Evolutionary conservation across 306 rosid genomes (phyloP), one percentile per base, ranked within the genome.

Genomic region (Medicago ruthenica): DNA sequence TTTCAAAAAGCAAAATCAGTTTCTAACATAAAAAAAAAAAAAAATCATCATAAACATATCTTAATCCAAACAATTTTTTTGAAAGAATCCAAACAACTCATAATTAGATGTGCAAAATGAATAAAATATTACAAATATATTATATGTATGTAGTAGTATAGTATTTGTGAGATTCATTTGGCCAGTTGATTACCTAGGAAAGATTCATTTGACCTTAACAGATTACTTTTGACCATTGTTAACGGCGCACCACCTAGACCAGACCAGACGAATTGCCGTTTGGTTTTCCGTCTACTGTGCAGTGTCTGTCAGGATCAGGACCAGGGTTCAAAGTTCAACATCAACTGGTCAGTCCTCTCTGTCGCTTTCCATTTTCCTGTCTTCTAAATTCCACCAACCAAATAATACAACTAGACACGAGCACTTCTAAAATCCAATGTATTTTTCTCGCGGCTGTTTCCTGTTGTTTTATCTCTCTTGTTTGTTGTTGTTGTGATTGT

Each of bases 251-350:
- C 50, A 53, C 12, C 14, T 54, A 72, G 40, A 71, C 65, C 21
- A 61, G 11, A 70, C n/a, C n/a, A 13, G 3, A 57, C n/a, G 37
- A 72, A 18, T 14, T 40, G 18, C 73, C 81, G 73, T 71, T 80
- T 75, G 22, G 55, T 31, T 66, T 34, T 8, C 55, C 65, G 55
- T 53, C 17, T 6, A 7, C 47, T 2, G 4, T 4, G 34, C 68
- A 42, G 54, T 21, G 53, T 17, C 37, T 4, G 37, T 34, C 7
- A 34, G 37, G 6, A 6, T 34, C 6, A 34, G 37, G 37, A 31
- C 6, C 36, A 31, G 36, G 5, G 37, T 34, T 34, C 7, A 34
- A 34, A 34, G 37, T 34, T 34, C 37, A 34, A 34, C 37, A 4
- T 34, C 37, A 34, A 34, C 37, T 34, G 37, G 37, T 7, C 37